Conservation (phyloP, 495 filamentous ascomycete genomes). For the Neurospora sublineolata region DNA sequence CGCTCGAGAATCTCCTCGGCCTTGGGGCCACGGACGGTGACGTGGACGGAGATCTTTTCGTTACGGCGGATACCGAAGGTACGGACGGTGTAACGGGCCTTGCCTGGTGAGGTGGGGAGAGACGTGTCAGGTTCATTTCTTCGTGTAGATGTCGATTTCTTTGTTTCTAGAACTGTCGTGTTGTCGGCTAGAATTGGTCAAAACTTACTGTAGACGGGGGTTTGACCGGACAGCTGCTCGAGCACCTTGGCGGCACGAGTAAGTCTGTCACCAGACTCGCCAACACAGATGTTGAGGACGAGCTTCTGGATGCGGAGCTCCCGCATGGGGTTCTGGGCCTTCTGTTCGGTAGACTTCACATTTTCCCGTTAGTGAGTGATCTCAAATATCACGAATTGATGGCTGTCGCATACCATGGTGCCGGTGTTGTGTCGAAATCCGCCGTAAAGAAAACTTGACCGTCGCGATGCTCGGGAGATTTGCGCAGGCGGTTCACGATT, state of each 20-base stretch:
- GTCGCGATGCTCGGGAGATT: slow-evolving; percentile 10
- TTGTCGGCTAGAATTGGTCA: neutral
- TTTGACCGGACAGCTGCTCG: slow-evolving; percentile 98
- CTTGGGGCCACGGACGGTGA: slow-evolving; percentile 99
- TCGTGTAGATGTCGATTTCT: neutral
- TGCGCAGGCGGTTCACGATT: slow-evolving; percentile 11
- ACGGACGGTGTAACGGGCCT: slow-evolving; percentile 99
- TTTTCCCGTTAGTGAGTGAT: slow-evolving; percentile 10
- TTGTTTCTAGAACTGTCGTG: neutral
- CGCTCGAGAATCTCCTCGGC: slow-evolving; percentile 99
- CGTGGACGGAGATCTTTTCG: slow-evolving; percentile 99
- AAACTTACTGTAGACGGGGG: slow-evolving; percentile 88
- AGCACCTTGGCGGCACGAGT: slow-evolving; percentile 99
- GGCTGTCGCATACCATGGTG: slow-evolving; percentile 16
- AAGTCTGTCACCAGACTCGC: slow-evolving; percentile 99
- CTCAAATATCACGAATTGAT: neutral
- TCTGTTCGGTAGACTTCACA: slow-evolving; percentile 40
- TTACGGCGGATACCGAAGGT: slow-evolving; percentile 99
- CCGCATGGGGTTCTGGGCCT: slow-evolving; percentile 94
- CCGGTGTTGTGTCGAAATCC: slow-evolving; percentile 17
- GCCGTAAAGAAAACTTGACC: neutral
- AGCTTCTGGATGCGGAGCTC: slow-evolving; percentile 99
- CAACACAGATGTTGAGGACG: slow-evolving; percentile 99
- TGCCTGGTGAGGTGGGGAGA: slow-evolving; percentile 46
- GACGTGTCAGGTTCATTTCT: neutral